A percentile compares a stretch with the other conserved stretches of the same genome.
Evolutionary conservation across 768 basidiomycete species (phyloP).

Genomic region (Russula griseocarnosa): DNA sequence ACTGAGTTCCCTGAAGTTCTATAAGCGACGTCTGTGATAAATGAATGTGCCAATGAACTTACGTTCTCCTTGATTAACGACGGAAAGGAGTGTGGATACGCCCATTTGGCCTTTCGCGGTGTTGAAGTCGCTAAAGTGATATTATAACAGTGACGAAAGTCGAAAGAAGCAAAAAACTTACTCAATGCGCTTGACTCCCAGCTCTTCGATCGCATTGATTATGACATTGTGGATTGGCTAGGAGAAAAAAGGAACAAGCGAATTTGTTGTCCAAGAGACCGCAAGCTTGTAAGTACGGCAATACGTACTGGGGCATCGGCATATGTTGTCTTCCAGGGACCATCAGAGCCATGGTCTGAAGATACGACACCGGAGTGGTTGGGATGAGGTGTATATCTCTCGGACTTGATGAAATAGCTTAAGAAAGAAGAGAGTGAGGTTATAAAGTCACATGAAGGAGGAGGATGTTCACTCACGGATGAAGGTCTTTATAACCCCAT

Average conservation of each 20-base stretch:
- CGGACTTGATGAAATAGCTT: conserved; percentile 27
- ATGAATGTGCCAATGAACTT: neutral
- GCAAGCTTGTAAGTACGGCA: neutral
- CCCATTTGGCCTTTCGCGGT: conserved; percentile 21
- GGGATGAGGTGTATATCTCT: conserved; percentile 18
- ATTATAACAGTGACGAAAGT: neutral
- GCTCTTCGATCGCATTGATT: conserved; percentile 20
- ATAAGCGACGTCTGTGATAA: neutral
- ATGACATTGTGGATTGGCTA: conserved; percentile 24
- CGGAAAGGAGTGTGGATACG: conserved; percentile 18
- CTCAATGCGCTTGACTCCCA: conserved; percentile 21
- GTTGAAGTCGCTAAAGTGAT: conserved; percentile 22
- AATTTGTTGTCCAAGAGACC: neutral
- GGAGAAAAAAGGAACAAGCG: neutral
- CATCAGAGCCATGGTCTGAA: conserved; percentile 18
- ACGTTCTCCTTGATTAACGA: conserved; percentile 21
- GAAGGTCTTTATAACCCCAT: conserved; percentile 29
- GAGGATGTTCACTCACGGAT: conserved; percentile 19
- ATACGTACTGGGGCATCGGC: conserved; percentile 1
- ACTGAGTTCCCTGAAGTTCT: conserved; percentile 16
- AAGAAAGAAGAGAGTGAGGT: neutral
- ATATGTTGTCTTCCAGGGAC: conserved; percentile 22
- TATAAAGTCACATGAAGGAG: neutral
- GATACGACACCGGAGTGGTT: conserved; percentile 12
- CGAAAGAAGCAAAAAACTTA: neutral